Base-by-base conservation (phyloP, 306 rosid species). In the Trifolium fragiferum region DNA sequence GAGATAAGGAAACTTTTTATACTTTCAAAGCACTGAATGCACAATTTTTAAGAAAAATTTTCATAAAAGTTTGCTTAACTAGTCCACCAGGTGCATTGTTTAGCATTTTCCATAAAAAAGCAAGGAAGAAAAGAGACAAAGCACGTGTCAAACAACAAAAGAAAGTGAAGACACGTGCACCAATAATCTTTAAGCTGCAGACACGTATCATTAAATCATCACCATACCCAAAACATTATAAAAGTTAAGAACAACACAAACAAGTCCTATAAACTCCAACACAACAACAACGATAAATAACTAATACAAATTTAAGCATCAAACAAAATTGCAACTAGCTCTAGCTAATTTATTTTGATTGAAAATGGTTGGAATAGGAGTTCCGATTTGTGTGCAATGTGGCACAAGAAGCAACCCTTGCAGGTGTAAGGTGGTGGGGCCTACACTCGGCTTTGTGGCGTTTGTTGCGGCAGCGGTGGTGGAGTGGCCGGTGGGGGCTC, bases 391-490 rank as follows among this genome's bases (percentile, higher is more conserved):
- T 20, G 81, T 92, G 55, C 82, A 92, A 67, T 87, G 98, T 50
- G 96, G 98, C 0, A 90, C 86, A 0, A 16, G 14, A 0, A 85
- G 91, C 74, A 90, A 92, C 81, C 96, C 94, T 15, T 90, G 94
- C 81, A 84, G 92, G 83, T 92, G 98, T 88, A 90, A 83, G 87
- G 92, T 88, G 82, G 79, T 92, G 46, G 94, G 96, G 3, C 98
- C 94, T 1, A 92, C 96, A 2, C 18, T 92, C 7, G 94, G 94
- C 5, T 83, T 82, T 62, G 4, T 92, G 80, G 92, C 90, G 7
- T 90, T 92, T 25, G 81, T 55, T 0, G 89, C 41, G 20, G 83
- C 92, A 19, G 96, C 89, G 38, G 19, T 80, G 32, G 90, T 92
- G 50, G 94, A 92, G 75, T 92, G 98, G 96, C 98, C 98, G 8